phyloP scores from a whole-genome alignment of 805 yeast species.

The Candida gorgasii region DNA sequence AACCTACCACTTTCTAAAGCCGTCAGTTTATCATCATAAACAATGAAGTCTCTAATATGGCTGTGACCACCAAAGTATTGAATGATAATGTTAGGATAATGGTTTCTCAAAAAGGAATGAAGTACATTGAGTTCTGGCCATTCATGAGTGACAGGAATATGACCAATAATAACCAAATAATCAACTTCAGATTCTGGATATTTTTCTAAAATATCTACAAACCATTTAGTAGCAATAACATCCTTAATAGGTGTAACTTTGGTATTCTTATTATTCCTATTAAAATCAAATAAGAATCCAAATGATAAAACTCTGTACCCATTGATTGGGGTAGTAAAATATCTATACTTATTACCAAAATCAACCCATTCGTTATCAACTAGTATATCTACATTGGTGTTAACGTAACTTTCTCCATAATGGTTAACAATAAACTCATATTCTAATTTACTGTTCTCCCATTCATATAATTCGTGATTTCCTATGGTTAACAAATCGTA shows the following conservation, averaged over 20 bases:
- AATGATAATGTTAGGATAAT: slow-evolving; percentile 62
- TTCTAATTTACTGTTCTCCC: slow-evolving; percentile 66
- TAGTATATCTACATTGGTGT: slow-evolving; percentile 68
- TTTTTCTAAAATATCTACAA: slow-evolving; percentile 43
- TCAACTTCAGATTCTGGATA: slow-evolving; percentile 51
- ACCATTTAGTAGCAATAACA: slow-evolving; percentile 63
- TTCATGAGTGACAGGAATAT: slow-evolving; percentile 59
- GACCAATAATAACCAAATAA: slow-evolving; percentile 71
- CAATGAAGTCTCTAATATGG: slow-evolving; percentile 81
- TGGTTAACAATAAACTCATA: slow-evolving; percentile 56
- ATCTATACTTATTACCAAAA: slow-evolving; percentile 67
- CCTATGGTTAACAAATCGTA: slow-evolving; percentile 85
- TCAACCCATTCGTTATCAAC: slow-evolving; percentile 50
- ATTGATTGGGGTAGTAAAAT: slow-evolving; percentile 62
- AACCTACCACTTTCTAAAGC: slow-evolving; percentile 93
- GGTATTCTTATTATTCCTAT: slow-evolving; percentile 56
- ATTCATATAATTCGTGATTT: slow-evolving; percentile 83
- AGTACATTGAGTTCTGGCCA: slow-evolving; percentile 55
- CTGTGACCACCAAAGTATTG: slow-evolving; percentile 95
- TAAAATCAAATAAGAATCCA: slow-evolving; percentile 79
- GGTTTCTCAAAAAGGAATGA: slow-evolving; percentile 51
- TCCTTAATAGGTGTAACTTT: slow-evolving; percentile 63
- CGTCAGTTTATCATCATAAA: slow-evolving; percentile 63
- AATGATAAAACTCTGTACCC: slow-evolving; percentile 59
- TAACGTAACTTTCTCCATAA: slow-evolving; percentile 65